Base-by-base conservation (phyloP, 179 eudicot genomes). In the Gypsophila paniculata region DNA sequence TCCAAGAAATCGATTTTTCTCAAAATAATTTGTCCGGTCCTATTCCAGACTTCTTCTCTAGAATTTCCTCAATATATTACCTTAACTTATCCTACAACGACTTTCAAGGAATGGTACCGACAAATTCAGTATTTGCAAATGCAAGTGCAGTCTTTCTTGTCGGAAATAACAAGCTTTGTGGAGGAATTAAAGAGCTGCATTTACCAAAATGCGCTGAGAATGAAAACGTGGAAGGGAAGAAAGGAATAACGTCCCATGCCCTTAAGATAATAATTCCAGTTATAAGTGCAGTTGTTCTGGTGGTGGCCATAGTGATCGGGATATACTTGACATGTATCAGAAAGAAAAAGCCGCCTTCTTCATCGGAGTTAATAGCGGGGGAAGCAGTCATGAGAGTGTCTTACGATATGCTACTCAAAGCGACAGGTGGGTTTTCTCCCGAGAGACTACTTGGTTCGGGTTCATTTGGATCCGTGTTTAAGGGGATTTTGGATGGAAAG, bases 51-150 rank as follows among this genome's bases (percentile, higher is more conserved):
- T 79, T 64, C 61, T 29, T 79, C 26, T 32, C 69, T 1, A 38
- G 12, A 13, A 49, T 71, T 58, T 4, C 71, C 0, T 59, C 72
- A 0, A 4, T 17, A 42, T 51, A 11, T 53, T 22, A 12, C 55
- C 65, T 79, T 0, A 22, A 75, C 52, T 21, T 79, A n/a, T 75
- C 79, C 4, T 42, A 7, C 39, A 75, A 79, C 21, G 11, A 75
- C 46, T 74, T 79, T 17, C 70, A 75, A 6, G 78, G 76, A 23
- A 48, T 26, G 42, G 82, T 79, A 0, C 82, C 82, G 6, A 66
- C 13, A n/a, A 62, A 23, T 4, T 71, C 70, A 0, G 44, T 66
- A 15, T 79, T 71, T 34, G 42, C 51, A 23, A 78, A 78, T 65
- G 0, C 4, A 18, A 66, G 53, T 54, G 62, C 25, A 7, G 13